Conservation (phyloP, 1,284 basidiomycete genomes). For the Wolfiporia cocos region DNA sequence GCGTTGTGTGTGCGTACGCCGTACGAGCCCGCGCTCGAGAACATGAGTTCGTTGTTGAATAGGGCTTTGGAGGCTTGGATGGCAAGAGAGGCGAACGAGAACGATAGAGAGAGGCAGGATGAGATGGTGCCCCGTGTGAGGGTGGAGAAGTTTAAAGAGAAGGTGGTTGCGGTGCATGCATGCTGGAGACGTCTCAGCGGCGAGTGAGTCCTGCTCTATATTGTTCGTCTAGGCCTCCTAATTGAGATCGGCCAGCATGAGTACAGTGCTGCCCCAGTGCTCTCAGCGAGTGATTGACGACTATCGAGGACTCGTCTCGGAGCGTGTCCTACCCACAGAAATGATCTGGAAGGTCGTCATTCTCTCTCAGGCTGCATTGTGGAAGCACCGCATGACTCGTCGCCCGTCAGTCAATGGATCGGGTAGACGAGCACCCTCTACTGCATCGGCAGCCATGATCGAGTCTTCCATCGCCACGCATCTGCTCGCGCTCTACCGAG, state of each 20-base stretch:
- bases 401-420: constrained; percentile 18
- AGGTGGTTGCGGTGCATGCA: constrained; percentile 67
- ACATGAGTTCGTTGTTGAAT: constrained; percentile 68
- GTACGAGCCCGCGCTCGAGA: constrained; percentile 85
- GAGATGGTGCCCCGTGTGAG: constrained; percentile 34
- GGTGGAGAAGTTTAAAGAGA: constrained; percentile 63
- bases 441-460: constrained; percentile 25
- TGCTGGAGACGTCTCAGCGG: constrained; percentile 56
- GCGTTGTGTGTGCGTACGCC: constrained; percentile 84
- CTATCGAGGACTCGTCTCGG: constrained; percentile 54
- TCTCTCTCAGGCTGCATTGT: constrained; percentile 73
- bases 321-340: constrained; percentile 71
- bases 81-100: constrained; percentile 25
- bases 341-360: constrained; percentile 73
- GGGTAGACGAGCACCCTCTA: constrained; percentile 22
- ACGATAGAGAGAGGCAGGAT: constrained; percentile 31
- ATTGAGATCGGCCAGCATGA: background rate
- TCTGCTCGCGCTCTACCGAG: constrained; percentile 65
- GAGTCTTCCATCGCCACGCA: constrained; percentile 72
- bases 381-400: constrained; percentile 65
- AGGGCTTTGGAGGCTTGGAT: constrained; percentile 62
- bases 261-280: background rate
- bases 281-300: constrained; percentile 40
- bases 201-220: constrained; percentile 41
- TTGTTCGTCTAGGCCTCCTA: background rate